phyloP scores from a whole-genome alignment of 306 rosid species.

The Casuarina cunninghamiana region DNA sequence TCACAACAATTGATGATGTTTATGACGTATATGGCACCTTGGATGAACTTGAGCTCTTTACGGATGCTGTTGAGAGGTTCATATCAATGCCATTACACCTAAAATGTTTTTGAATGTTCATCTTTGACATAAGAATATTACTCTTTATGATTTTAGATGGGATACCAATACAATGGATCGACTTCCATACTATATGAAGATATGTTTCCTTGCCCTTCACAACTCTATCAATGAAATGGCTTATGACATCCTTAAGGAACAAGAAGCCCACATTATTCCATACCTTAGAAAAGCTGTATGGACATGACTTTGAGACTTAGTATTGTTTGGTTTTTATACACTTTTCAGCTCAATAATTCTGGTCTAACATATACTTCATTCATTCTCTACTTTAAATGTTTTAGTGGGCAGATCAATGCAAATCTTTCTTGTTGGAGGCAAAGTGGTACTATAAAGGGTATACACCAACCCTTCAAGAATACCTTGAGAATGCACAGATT shows the following conservation, averaged over 20 bases:
- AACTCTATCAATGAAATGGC: not conserved
- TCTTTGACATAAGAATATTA: not conserved
- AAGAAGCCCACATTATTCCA: not conserved
- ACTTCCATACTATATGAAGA: not conserved
- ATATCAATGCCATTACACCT: not conserved
- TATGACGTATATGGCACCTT: not conserved
- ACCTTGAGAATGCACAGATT: constrained; percentile 22
- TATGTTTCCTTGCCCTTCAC: not conserved
- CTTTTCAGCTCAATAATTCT: not conserved
- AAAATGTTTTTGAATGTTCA: not conserved
- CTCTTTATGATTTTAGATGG: not conserved
- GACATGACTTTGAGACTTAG: not conserved
- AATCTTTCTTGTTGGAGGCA: constrained; percentile 13
- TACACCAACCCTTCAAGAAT: constrained; percentile 15
- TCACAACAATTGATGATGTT: not conserved
- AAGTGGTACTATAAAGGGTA: constrained; percentile 11
- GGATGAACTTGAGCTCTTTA: not conserved
- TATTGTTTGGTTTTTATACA: not conserved
- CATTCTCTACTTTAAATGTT: not conserved
- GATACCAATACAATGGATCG: not conserved
- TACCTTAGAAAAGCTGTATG: not conserved
- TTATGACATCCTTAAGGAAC: not conserved
- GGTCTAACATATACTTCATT: not conserved
- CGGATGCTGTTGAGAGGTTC: not conserved
- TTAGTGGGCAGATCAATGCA: constrained; percentile 1